Base-by-base conservation (phyloP, 176 grass and related monocot species). In the Musa schizocarpa region DNA sequence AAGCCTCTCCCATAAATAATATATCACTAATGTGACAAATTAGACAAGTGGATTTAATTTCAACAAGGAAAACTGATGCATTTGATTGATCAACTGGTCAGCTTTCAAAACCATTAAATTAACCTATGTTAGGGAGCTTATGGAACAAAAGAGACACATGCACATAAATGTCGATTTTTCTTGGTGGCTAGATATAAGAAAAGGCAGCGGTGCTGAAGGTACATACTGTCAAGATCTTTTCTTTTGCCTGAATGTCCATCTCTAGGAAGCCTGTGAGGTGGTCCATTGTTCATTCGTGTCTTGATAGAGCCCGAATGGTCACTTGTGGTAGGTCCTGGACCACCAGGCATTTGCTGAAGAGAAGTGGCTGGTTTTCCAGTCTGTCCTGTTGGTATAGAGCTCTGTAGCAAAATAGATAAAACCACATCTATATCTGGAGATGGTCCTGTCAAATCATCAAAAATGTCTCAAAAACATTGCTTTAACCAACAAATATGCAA, bases 251-350 rank as follows among this genome's bases (percentile, higher is more conserved):
- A 13, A 4, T 23, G 72, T 56, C 50, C 72, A 27, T 74, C 72
- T 56, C 72, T 55, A 56, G 53, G 72, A 50, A 11, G 68, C 87
- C 87, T 89, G 74, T 79, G 72, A 68, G 72, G 14, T 9, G 95
- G 81, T 78, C 90, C 95, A 82, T 94, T 98, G 54, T 94, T 89
- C 54, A 86, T 21, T 22, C 88, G 86, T 24, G 83, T 66, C 82
- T 73, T 87, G 71, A 82, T 54, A 0, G 82, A 63, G 16, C 81
- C 84, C 7, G 79, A 88, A 71, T 81, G 52, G 9, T 89, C 90
- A 76, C 58, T 85, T 16, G 82, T 80, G 49, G 63, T 80, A 61
- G 82, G 71, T 26, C 68, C 71, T 53, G 74, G 89, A 92, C 73
- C 81, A 50, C 70, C 24, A 6, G 63, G 54, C 29, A 69, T 51